phyloP scores from a whole-genome alignment of 73 alveolate species.

The Paramecium pentaurelia region DNA sequence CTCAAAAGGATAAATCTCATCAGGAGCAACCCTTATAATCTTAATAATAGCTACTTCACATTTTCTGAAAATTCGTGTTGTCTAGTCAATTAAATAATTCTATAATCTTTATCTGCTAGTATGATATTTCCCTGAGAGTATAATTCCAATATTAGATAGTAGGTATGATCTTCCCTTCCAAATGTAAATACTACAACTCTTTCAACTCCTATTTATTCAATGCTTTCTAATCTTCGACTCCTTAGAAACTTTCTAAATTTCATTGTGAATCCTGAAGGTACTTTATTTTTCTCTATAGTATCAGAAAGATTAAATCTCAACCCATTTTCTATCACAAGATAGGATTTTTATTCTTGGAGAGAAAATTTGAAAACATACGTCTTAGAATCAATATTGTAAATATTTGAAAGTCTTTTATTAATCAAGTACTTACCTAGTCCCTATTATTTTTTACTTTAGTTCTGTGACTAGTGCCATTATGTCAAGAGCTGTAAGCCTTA shows the following conservation, averaged over 20 bases:
- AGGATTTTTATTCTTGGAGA: constrained; percentile 69
- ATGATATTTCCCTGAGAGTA: constrained; percentile 84
- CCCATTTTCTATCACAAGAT: constrained; percentile 78
- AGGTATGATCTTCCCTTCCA: constrained; percentile 80
- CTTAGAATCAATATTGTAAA: constrained; percentile 77
- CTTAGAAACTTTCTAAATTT: constrained; percentile 85
- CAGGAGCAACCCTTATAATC: constrained; percentile 63
- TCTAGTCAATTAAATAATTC: constrained; percentile 73
- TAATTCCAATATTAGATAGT: constrained; percentile 78
- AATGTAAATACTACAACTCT: constrained; percentile 81
- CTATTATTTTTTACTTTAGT: constrained; percentile 34
- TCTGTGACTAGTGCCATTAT: constrained; percentile 51
- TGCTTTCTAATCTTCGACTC: constrained; percentile 70
- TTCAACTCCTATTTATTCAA: constrained; percentile 82
- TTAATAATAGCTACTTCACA: constrained; percentile 26
- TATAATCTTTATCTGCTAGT: constrained; percentile 78
- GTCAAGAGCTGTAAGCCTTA: constrained; percentile 51
- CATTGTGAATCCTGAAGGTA: constrained; percentile 85
- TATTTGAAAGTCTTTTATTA: constrained; percentile 71
- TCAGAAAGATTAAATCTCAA: constrained; percentile 6
- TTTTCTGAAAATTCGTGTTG: constrained; percentile 80
- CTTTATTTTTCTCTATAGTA: constrained; percentile 70
- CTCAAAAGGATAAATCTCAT: constrained; percentile 83
- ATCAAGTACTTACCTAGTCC: background rate
- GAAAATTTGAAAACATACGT: constrained; percentile 80